Base-by-base conservation (phyloP, 1,284 basidiomycete species). In the Microbotryum saponariae region DNA sequence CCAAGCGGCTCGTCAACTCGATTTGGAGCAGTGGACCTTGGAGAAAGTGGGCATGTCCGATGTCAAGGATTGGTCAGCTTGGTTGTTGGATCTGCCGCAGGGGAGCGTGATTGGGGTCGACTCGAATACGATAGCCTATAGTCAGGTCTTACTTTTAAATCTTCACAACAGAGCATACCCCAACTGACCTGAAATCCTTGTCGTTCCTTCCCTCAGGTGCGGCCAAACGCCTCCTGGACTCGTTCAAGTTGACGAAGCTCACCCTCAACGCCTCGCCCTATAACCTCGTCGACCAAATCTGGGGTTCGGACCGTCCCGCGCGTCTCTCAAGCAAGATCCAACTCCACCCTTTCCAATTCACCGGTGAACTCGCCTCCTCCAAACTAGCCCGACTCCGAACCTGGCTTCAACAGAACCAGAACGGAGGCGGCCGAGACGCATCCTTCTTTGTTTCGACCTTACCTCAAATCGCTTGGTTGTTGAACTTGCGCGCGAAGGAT, bases 11-110 rank as follows among this genome's bases (percentile, higher is more conserved):
- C 84, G 93, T 71, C 88, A 98, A 77, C 79, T 98, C 54, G 90
- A 94, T 72, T 72, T 81, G 56, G 91, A 93, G 67, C 37, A 5
- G 37, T 97, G 93, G 93, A 87, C 82, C 2, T 77, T 97, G 71
- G 92, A 94, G 89, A 94, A 90, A 75, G 84, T 88, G 70, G 93
- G 91, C 6, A 73, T 90, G 33, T 83, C 74, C 81, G 89, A 88
- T 68, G 87, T 94, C 4, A 91, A 90, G 2, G 88, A 88, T 4
- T 96, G 94, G 93, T 84, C 88, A 68, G 85, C 88, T 21, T 93
- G 88, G 76, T 75, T 94, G 27, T 23, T 81, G 58, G 85, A 88
- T 78, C 10, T 31, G 8, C 31, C 31, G 31, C 7, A 31, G 9
- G 78, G 80, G 2, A 82, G 82, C 23, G 81, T 82, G 56, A 85